Evolutionary conservation across 2,329 filamentous ascomycete species (phyloP).

Genomic region (Calonectria hawksworthii): DNA sequence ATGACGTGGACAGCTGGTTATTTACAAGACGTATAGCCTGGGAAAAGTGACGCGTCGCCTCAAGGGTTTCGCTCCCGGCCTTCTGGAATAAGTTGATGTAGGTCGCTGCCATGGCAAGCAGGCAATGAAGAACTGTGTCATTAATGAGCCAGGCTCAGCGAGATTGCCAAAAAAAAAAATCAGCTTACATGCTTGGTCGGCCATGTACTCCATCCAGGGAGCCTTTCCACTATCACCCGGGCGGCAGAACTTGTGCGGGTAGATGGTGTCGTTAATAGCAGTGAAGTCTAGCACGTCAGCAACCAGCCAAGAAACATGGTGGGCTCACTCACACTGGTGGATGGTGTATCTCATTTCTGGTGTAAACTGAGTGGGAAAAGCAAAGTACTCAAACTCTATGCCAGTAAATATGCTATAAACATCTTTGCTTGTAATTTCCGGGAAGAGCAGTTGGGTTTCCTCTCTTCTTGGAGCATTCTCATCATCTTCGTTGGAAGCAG

Average conservation of each 20-base stretch:
- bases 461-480: not conserved
- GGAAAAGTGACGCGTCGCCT: slow-evolving; percentile 39
- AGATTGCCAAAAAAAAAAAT: too few relatives aligned
- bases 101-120: slow-evolving; percentile 39
- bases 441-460: slow-evolving; percentile 27
- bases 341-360: slow-evolving; percentile 36
- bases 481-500: not conserved
- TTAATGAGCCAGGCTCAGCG: not conserved
- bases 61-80: slow-evolving; percentile 34
- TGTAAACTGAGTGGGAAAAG: slow-evolving; percentile 39
- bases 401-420: slow-evolving; percentile 23
- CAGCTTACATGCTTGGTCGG: slow-evolving; percentile 36
- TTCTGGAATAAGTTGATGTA: slow-evolving; percentile 34
- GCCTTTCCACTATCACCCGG: slow-evolving; percentile 18
- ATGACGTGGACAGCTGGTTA: slow-evolving; percentile 22
- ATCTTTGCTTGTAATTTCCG: slow-evolving; percentile 26
- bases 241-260: slow-evolving; percentile 37
- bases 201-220: slow-evolving; percentile 39
- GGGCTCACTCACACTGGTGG: slow-evolving; percentile 35
- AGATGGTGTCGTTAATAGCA: slow-evolving; percentile 31
- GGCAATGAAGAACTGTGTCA: slow-evolving; percentile 35
- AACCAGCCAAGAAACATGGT: not conserved
- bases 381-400: slow-evolving; percentile 37
- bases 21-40: slow-evolving; percentile 36
- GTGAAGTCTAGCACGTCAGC: slow-evolving; percentile 32